Base-by-base conservation (phyloP, 129 eudicot genomes). In the Helichrysum umbraculigerum region DNA sequence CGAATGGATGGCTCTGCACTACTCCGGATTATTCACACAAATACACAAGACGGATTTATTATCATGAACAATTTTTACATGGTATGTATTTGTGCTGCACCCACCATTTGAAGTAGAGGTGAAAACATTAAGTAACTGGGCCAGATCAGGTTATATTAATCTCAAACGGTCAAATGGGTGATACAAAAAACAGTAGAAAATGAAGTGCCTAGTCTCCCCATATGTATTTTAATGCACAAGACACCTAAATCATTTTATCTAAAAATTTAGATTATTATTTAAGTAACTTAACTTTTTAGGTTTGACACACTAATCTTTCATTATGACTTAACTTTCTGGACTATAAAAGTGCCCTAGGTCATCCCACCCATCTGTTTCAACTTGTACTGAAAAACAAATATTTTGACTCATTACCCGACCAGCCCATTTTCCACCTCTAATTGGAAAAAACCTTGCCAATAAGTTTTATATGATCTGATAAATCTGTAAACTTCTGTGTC, bases 51-150 rank as follows among this genome's bases (percentile, higher is more conserved):
- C 54, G 87, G 90, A 66, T 86, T 81, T 28, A 78, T 82, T 12
- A 87, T 95, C n/a, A 91, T 91, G 91, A 91, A 86, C 84, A 95
- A 95, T 63, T 86, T 95, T 73, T 89, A 89, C 82, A 69, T 80
- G 99, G 99, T 94, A 87, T 51, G 30, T 70, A 76, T 58, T 39
- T 82, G 30, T 4, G 69, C 16, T 30, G n/a, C 57, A 59, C 28
- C 41, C 17, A 59, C 42, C 41, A 73, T 28, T 37, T 58, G 2
- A 21, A 9, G 57, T 30, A 41, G 14, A 41, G 47, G 47, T 41
- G 47, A 12, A 41, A 41, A 41, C 10, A 8, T 41, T 41, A 2
- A 41, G 3, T 41, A 9, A 41, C 9, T 41, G 14, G 4, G 14
- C 14, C 47, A 3, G 47, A 41, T 41, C 47, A 41, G 47, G 47